Evolutionary conservation across 2,329 filamentous ascomycete species (phyloP).

Genomic region (Calycina herbarum): DNA sequence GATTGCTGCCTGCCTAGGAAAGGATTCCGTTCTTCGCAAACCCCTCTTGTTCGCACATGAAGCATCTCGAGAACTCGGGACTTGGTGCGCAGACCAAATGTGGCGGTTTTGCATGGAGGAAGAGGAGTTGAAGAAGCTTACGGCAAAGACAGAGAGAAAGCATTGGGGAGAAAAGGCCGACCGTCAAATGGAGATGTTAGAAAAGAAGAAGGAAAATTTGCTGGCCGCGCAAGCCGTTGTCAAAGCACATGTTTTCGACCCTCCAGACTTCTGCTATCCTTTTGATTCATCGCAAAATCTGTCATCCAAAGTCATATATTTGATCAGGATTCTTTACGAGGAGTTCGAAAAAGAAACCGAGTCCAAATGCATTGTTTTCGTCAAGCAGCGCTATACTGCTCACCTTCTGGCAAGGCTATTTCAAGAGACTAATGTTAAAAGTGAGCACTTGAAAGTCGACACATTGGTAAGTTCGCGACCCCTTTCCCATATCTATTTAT

Average conservation of each 20-base stretch:
- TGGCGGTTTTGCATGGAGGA: slow-evolving; percentile 72
- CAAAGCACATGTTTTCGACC: slow-evolving; percentile 48
- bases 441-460: slow-evolving; percentile 59
- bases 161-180: slow-evolving; percentile 35
- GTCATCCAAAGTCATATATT: slow-evolving; percentile 70
- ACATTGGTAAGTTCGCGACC: slow-evolving; percentile 55
- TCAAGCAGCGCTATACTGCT: slow-evolving; percentile 76
- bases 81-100: slow-evolving; percentile 81
- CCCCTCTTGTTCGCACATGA: slow-evolving; percentile 52
- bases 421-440: slow-evolving; percentile 51
- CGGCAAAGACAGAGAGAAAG: slow-evolving; percentile 52
- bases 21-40: slow-evolving; percentile 44
- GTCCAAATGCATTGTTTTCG: slow-evolving; percentile 83
- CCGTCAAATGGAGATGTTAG: slow-evolving; percentile 43
- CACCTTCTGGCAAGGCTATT: slow-evolving; percentile 71
- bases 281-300: slow-evolving; percentile 41
- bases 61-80: slow-evolving; percentile 67
- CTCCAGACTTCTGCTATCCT: slow-evolving; percentile 34
- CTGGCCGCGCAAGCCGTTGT: slow-evolving; percentile 59
- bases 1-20: slow-evolving; percentile 53
- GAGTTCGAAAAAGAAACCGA: slow-evolving; percentile 61
- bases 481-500: background rate
- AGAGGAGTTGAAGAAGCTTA: slow-evolving; percentile 59
- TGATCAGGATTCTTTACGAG: slow-evolving; percentile 60
- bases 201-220: slow-evolving; percentile 56